Conservation (phyloP, 2,329 filamentous ascomycete species). For the Clonostachys rosea region DNA sequence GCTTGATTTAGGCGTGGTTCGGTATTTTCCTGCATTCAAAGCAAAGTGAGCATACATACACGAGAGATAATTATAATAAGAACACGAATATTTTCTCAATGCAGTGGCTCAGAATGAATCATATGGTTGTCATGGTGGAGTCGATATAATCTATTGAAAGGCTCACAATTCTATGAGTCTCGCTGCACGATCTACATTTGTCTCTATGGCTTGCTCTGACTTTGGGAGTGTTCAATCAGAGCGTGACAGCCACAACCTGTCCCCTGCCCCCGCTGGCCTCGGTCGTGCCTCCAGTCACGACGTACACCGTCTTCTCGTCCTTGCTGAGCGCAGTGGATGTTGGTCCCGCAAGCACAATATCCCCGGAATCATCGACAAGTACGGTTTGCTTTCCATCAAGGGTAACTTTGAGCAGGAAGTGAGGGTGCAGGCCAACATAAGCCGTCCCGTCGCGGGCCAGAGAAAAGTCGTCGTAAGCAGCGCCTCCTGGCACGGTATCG, state of each 20-base stretch:
- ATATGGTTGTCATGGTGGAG: too few species aligned
- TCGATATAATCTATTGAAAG: too few species aligned
- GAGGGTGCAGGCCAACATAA: conserved; percentile 4
- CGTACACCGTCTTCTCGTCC: conserved; percentile 9
- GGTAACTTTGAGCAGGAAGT: conserved; percentile 2
- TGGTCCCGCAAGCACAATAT: conserved; percentile 5
- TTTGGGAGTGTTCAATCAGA: too few species aligned
- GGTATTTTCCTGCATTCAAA: not conserved
- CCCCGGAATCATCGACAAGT: not conserved
- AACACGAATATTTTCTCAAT: too few species aligned
- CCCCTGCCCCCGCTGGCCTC: not conserved
- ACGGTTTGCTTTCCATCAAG: not conserved
- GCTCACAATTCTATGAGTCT: too few species aligned
- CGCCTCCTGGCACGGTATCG: not conserved
- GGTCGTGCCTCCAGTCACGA: conserved; percentile 4
- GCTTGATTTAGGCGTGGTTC: not conserved
- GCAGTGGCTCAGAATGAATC: too few species aligned
- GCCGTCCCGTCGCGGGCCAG: conserved; percentile 6
- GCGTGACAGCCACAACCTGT: too few species aligned
- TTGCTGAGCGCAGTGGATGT: conserved; percentile 6
- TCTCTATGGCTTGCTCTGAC: too few species aligned
- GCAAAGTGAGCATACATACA: not conserved
- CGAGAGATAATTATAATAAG: too few species aligned
- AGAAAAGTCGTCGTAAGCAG: conserved; percentile 8
- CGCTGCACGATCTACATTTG: too few species aligned